Evolutionary conservation across 768 basidiomycete species (phyloP).

Genomic region (Pholiota microspora): DNA sequence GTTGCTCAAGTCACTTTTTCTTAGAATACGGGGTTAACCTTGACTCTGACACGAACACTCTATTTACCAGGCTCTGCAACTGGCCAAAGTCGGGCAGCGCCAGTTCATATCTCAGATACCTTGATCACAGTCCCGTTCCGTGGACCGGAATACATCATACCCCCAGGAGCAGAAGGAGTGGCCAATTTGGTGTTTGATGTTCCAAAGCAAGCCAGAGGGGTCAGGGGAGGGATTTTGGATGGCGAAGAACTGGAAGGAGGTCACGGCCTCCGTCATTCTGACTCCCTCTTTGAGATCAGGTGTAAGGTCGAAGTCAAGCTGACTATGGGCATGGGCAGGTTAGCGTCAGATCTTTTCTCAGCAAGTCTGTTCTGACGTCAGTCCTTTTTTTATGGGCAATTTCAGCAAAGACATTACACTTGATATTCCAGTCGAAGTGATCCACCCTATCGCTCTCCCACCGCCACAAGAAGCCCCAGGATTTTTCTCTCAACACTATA

Average conservation of each 20-base stretch:
- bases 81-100: constrained; percentile 37
- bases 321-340: constrained; percentile 74
- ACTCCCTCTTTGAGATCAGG: constrained; percentile 66
- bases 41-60: constrained; percentile 61
- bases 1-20: constrained; percentile 3
- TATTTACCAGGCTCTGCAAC: constrained; percentile 45
- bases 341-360: not conserved
- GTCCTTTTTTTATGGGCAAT: constrained; percentile 5
- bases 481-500: constrained; percentile 19
- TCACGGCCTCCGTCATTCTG: constrained; percentile 32
- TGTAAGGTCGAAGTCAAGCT: constrained; percentile 63
- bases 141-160: constrained; percentile 72
- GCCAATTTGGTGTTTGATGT: constrained; percentile 80
- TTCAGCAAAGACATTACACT: constrained; percentile 69
- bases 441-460: constrained; percentile 62
- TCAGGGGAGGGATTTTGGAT: constrained; percentile 58
- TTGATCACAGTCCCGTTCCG: constrained; percentile 68
- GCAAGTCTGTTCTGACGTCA: not conserved
- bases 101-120: constrained; percentile 63
- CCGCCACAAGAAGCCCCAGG: constrained; percentile 26
- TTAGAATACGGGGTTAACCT: constrained; percentile 66
- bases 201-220: constrained; percentile 62
- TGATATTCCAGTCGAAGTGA: constrained; percentile 59
- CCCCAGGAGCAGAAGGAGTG: constrained; percentile 73
- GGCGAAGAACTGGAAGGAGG: constrained; percentile 33